Percentiles rank a stretch among this genome's conserved stretches.
Conservation (phyloP, 108 stramenopile genomes). For the Pseudonitzschia multiseries region DNA sequence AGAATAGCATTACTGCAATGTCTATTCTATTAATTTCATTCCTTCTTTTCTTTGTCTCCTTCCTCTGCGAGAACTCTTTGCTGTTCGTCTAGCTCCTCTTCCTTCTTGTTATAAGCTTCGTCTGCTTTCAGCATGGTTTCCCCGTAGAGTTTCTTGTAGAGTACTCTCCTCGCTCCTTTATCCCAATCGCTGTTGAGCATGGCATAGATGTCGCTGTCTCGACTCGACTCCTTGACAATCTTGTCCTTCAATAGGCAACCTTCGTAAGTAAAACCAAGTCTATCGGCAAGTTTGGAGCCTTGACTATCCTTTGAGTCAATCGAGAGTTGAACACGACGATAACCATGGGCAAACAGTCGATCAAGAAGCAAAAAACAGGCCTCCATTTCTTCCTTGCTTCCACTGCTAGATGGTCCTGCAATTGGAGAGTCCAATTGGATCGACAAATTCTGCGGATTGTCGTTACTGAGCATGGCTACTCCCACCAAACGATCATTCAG, state of each 20-base stretch:
- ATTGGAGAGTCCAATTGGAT: slow-evolving; percentile 77
- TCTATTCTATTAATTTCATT: not conserved
- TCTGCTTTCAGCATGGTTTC: slow-evolving; percentile 51
- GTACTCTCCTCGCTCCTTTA: slow-evolving; percentile 57
- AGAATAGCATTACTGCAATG: no score
- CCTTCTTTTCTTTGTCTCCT: slow-evolving; percentile 23
- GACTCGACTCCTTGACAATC: slow-evolving; percentile 79
- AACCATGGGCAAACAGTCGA: slow-evolving; percentile 80
- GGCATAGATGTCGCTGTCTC: slow-evolving; percentile 77
- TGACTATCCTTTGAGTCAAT: slow-evolving; percentile 65
- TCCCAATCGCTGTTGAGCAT: slow-evolving; percentile 90
- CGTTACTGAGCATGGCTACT: slow-evolving; percentile 57
- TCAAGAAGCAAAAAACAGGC: slow-evolving; percentile 79
- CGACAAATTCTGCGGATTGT: slow-evolving; percentile 72
- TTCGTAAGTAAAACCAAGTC: slow-evolving; percentile 77
- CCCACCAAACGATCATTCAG: slow-evolving; percentile 72
- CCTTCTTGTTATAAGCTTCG: slow-evolving; percentile 60
- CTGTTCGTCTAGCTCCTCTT: slow-evolving; percentile 71
- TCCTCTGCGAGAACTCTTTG: slow-evolving; percentile 36
- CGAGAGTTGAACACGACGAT: slow-evolving; percentile 77
- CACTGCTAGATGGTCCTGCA: slow-evolving; percentile 51
- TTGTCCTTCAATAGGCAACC: slow-evolving; percentile 64
- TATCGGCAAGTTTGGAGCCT: slow-evolving; percentile 54
- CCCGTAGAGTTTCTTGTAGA: slow-evolving; percentile 75
- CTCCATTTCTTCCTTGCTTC: slow-evolving; percentile 71